Evolutionary conservation across 108 stramenopile genomes (phyloP).

Genomic region (Asterionellopsis glacialis): DNA sequence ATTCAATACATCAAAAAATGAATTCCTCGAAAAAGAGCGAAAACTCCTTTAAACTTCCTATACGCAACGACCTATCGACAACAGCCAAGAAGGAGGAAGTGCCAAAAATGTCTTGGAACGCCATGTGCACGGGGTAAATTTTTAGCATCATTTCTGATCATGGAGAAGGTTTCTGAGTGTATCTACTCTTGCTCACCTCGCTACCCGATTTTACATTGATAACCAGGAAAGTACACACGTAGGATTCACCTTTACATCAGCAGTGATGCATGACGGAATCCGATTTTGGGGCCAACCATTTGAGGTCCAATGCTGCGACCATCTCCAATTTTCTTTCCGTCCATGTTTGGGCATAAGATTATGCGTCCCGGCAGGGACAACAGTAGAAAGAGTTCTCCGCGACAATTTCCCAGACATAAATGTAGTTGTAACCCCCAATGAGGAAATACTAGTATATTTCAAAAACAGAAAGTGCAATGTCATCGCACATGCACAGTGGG

Average conservation of each 20-base stretch:
- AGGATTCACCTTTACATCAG: constrained; percentile 36
- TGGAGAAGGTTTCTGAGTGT: no score
- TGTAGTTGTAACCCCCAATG: neutral
- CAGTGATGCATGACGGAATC: constrained; percentile 37
- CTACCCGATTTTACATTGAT: no score
- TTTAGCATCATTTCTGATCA: neutral
- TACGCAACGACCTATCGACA: no score
- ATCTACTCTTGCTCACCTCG: no score
- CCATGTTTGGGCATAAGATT: no score
- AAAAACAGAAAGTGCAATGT: constrained; percentile 1
- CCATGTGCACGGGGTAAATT: constrained; percentile 25
- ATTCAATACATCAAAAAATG: no score
- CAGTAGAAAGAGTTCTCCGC: no score
- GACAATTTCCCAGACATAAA: no score
- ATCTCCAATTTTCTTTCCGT: constrained; percentile 11
- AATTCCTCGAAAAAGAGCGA: no score
- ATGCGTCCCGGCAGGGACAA: constrained; percentile 25
- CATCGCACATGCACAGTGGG: neutral
- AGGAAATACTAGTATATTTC: constrained; percentile 14
- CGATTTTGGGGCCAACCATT: constrained; percentile 21
- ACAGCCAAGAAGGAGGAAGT: no score
- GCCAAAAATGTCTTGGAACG: no score
- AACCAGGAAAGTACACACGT: neutral
- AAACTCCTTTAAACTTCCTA: no score
- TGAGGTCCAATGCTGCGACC: constrained; percentile 29